Conservation (phyloP, 2,329 filamentous ascomycete genomes). For the Aspergillus sp. region DNA sequence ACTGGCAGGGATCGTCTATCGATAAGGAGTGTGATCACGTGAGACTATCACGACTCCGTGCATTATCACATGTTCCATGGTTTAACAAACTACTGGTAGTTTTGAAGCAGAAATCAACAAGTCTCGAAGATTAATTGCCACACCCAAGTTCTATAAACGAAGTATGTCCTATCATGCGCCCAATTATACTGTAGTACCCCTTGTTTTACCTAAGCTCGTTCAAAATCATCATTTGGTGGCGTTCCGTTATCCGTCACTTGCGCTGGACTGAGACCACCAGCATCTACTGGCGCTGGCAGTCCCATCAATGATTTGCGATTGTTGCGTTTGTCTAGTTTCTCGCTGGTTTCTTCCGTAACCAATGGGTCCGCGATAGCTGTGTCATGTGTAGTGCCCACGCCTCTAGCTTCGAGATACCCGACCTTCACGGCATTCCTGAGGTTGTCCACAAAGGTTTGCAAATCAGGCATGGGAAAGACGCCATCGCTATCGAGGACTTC, state of each 20-base stretch:
- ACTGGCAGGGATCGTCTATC: not conserved
- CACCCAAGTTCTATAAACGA: constrained; percentile 15
- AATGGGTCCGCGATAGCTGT: constrained; percentile 22
- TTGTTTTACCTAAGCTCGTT: constrained; percentile 32
- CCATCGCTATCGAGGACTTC: constrained; percentile 36
- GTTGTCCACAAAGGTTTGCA: constrained; percentile 45
- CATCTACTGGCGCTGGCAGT: constrained; percentile 47
- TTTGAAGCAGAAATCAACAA: too few relatives aligned
- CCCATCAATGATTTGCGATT: constrained; percentile 55
- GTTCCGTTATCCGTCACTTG: constrained; percentile 29
- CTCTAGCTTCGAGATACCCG: constrained; percentile 39
- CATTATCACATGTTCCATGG: too few relatives aligned
- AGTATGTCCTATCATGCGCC: constrained; percentile 13
- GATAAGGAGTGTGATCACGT: constrained; percentile 2
- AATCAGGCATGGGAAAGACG: constrained; percentile 46
- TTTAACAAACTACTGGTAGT: too few relatives aligned
- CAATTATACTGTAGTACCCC: constrained; percentile 3
- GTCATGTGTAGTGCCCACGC: constrained; percentile 27
- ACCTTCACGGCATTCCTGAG: constrained; percentile 39
- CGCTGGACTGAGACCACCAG: constrained; percentile 43
- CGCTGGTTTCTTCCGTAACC: constrained; percentile 43
- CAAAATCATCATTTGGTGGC: constrained; percentile 43
- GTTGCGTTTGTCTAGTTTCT: constrained; percentile 51
- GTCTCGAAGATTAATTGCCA: not conserved
- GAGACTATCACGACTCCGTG: not conserved